Percentiles rank a stretch among this genome's conserved stretches.
These are phyloP conservation scores for Elongisporangium prolatum DNA, from an alignment of 352 stramenopile genomes.

Conservation along the genomic window DNA sequence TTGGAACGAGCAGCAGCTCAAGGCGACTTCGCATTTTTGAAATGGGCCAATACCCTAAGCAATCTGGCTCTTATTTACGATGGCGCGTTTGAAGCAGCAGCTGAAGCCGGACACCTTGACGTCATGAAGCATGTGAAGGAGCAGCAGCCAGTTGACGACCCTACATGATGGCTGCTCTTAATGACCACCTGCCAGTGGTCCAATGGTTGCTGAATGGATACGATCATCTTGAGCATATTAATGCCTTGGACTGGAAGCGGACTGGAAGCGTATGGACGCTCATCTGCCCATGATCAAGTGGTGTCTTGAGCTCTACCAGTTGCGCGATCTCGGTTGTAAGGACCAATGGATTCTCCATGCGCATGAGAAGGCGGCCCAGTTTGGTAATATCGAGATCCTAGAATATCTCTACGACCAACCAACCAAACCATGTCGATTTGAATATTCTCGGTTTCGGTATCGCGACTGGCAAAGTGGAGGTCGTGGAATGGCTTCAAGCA, in stretches of 20 bases:
- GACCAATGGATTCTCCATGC: not conserved
- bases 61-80: not conserved
- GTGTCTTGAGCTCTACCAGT: not conserved
- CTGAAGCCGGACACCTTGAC: conserved; percentile 12
- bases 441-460: not conserved
- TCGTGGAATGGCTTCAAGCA: not conserved
- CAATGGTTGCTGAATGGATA: conserved; percentile 10
- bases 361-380: not conserved
- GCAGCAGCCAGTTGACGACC: conserved; percentile 11
- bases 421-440: not conserved
- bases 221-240: not conserved
- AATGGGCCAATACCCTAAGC: not conserved
- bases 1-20: not conserved
- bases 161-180: conserved; percentile 10
- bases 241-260: not conserved
- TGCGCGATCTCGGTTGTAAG: not conserved
- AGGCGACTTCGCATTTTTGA: not conserved
- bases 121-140: conserved; percentile 19
- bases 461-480: not conserved
- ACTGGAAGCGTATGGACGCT: not conserved
- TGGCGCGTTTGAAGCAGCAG: not conserved
- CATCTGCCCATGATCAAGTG: not conserved
- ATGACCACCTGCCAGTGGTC: conserved; percentile 8
- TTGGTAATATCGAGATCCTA: not conserved
- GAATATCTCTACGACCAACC: not conserved